Conservation (phyloP, 164 flowering plant genomes). For the Taxillus chinensis region DNA sequence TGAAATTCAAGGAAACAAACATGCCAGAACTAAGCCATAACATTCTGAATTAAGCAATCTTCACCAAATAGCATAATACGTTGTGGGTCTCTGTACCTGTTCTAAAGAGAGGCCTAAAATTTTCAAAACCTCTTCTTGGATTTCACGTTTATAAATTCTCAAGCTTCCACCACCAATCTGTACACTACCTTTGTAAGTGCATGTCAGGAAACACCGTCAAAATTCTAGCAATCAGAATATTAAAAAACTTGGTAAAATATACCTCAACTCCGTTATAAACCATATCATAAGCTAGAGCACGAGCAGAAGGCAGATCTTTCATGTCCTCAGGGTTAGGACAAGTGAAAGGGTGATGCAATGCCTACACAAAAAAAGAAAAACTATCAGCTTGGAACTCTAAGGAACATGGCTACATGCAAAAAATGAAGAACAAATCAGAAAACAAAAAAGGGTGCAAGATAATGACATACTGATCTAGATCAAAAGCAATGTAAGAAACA, state of each 20-base stretch:
- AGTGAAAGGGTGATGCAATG: conserved; percentile 97
- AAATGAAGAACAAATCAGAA: no score
- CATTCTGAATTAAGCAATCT: neutral
- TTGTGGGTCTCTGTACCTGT: conserved; percentile 36
- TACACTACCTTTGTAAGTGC: neutral
- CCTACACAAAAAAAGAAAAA: conserved; percentile 33
- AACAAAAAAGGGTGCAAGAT: no score
- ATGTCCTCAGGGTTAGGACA: conserved; percentile 91
- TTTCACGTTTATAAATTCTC: conserved; percentile 79
- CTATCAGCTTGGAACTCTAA: no score
- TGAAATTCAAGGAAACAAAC: no score
- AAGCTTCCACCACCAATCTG: conserved; percentile 98
- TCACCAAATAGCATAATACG: no score
- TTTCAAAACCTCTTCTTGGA: conserved; percentile 82
- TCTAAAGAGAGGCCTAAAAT: conserved; percentile 69
- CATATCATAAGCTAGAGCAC: conserved; percentile 98
- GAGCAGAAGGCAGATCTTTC: conserved; percentile 73
- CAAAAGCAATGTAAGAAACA: conserved; percentile 8
- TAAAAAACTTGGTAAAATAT: neutral
- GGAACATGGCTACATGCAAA: no score
- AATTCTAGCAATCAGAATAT: neutral
- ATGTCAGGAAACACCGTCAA: neutral
- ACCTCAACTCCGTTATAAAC: conserved; percentile 99
- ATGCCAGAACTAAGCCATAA: neutral
- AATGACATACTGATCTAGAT: no score